These are phyloP conservation scores for Fusarium devonianum DNA, from an alignment of 2,329 filamentous ascomycete species.

Conservation along the genomic window DNA sequence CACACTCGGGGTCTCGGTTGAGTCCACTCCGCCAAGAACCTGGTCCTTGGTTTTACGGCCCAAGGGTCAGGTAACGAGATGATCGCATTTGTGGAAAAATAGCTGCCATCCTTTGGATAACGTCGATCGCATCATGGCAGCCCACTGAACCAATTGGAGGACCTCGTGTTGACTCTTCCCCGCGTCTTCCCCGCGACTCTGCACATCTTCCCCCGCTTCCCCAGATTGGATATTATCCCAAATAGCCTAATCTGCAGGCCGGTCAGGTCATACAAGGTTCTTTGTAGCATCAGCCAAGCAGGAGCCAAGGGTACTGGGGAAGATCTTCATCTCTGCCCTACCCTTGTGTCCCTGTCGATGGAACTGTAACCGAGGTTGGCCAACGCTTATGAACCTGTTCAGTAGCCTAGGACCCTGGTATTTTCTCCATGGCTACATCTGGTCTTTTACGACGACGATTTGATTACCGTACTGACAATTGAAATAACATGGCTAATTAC, in stretches of 20 bases:
- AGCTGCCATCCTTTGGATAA: no score
- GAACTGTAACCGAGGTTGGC: no score
- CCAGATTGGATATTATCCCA: neutral
- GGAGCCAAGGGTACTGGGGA: no score
- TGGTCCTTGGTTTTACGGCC: neutral
- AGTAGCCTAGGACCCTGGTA: no score
- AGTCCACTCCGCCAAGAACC: no score
- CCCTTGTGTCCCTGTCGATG: no score
- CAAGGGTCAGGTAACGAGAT: neutral
- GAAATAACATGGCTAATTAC: constrained; percentile 10
- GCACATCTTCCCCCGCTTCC: neutral
- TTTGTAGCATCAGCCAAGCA: no score
- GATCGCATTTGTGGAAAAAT: neutral
- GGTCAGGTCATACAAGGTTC: neutral
- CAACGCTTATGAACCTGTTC: no score
- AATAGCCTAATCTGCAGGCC: neutral
- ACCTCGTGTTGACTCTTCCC: neutral
- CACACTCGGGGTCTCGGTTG: neutral
- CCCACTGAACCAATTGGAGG: no score
- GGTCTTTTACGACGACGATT: no score
- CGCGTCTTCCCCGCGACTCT: neutral
- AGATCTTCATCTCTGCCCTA: no score
- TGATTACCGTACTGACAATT: neutral
- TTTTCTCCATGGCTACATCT: no score
- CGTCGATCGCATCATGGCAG: neutral